phyloP scores from a whole-genome alignment of 805 yeast species.

The Priceomyces haplophilus region DNA sequence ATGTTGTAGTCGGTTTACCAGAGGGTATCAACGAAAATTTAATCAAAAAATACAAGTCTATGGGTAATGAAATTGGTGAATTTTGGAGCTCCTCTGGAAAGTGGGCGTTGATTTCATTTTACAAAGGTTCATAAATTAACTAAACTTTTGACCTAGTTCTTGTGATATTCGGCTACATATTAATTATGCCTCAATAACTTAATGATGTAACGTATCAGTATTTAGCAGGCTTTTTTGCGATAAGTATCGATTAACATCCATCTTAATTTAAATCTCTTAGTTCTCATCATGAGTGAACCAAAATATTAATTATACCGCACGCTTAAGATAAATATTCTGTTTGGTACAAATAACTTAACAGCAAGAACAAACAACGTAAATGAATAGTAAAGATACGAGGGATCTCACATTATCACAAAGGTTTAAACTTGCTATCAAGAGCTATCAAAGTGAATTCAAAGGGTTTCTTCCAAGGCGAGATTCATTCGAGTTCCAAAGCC shows the following conservation, averaged over 20 bases:
- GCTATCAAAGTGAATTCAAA: conserved; percentile 6
- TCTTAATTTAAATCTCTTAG: too few relatives aligned
- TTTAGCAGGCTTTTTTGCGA: too few relatives aligned
- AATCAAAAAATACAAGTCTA: conserved; percentile 53
- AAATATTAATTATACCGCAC: too few relatives aligned
- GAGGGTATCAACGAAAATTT: conserved; percentile 72
- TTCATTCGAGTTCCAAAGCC: conserved; percentile 37
- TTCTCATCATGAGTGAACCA: conserved; percentile 2
- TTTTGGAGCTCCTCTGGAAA: conserved; percentile 89
- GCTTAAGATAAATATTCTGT: too few relatives aligned
- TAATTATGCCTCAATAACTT: not conserved
- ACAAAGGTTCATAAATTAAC: conserved; percentile 9
- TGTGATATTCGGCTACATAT: not conserved
- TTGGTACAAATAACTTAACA: too few relatives aligned
- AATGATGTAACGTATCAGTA: not conserved
- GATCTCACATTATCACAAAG: conserved; percentile 8
- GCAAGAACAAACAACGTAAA: not conserved
- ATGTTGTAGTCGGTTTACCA: conserved; percentile 82
- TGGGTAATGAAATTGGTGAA: conserved; percentile 61
- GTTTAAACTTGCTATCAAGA: conserved; percentile 6
- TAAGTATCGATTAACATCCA: too few relatives aligned
- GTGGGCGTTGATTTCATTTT: conserved; percentile 74
- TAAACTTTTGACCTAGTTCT: not conserved
- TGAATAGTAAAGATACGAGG: not conserved
- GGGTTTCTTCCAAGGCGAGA: conserved; percentile 20